phyloP scores from a whole-genome alignment of 1,284 basidiomycete genomes.

The Ustilago curta region DNA sequence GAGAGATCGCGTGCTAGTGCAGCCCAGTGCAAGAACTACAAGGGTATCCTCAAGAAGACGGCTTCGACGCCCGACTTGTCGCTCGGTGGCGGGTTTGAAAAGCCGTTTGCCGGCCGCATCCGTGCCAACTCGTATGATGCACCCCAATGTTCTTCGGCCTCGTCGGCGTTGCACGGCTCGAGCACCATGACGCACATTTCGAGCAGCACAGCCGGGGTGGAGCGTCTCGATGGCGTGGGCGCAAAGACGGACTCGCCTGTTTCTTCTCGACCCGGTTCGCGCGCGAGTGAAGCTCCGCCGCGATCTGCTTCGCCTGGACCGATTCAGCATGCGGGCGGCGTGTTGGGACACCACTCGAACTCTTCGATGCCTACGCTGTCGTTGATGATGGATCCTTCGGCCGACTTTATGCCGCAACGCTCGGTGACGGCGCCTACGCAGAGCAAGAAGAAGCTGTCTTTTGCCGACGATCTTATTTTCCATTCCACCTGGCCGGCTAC shows the following conservation, averaged over 20 bases:
- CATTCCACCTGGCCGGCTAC: constrained; percentile 93
- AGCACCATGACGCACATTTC: constrained; percentile 61
- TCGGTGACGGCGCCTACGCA: constrained; percentile 71
- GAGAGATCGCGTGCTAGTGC: constrained; percentile 77
- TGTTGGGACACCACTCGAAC: constrained; percentile 64
- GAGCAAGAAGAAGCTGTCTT: constrained; percentile 79
- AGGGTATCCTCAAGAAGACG: constrained; percentile 83
- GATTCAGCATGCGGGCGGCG: constrained; percentile 40
- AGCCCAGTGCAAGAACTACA: constrained; percentile 77
- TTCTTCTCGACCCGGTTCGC: constrained; percentile 43
- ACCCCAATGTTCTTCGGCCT: constrained; percentile 42
- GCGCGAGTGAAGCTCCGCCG: constrained; percentile 34
- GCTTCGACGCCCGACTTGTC: constrained; percentile 49
- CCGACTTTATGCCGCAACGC: constrained; percentile 68
- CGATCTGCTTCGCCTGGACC: constrained; percentile 42
- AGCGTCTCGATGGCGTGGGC: constrained; percentile 60
- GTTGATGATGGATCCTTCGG: constrained; percentile 74
- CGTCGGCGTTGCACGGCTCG: constrained; percentile 23
- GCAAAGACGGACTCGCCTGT: constrained; percentile 49
- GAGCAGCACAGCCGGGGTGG: constrained; percentile 55
- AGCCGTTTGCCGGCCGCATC: constrained; percentile 62
- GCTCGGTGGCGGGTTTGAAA: constrained; percentile 42
- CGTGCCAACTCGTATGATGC: constrained; percentile 70
- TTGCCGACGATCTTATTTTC: constrained; percentile 90
- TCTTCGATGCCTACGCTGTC: constrained; percentile 85